A percentile compares a stretch with the other conserved stretches of the same genome.
These are phyloP conservation scores for Chlorella sorokiniana DNA, from an alignment of 139 green algal genomes.

Conservation along the genomic window DNA sequence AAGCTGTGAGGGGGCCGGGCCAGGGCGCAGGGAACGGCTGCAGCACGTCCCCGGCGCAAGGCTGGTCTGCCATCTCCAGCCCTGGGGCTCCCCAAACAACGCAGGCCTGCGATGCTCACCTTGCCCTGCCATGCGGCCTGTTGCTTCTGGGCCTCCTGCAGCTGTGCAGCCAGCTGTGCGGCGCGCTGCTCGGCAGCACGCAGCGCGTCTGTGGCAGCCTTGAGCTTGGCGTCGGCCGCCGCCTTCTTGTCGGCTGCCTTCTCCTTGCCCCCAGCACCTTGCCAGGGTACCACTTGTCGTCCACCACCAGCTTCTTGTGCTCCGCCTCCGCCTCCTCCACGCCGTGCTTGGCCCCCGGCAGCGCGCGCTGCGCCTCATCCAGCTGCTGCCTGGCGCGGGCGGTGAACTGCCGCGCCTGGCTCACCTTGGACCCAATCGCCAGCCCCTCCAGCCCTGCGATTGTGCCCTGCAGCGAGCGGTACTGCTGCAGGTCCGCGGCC, in stretches of 20 bases:
- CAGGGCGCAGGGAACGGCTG: background rate
- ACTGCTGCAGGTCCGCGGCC: background rate
- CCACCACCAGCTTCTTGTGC: background rate
- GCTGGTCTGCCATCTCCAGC: too few species aligned
- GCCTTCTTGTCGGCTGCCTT: slow-evolving; percentile 23
- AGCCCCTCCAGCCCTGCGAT: background rate
- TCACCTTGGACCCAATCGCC: slow-evolving; percentile 1
- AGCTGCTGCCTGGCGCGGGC: background rate
- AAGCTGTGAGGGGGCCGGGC: background rate
- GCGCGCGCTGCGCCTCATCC: slow-evolving; percentile 5
- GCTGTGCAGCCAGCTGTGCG: background rate
- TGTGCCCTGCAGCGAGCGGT: background rate
- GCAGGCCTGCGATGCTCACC: too few species aligned
- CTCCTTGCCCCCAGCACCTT: slow-evolving; percentile 25
- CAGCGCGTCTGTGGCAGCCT: background rate
- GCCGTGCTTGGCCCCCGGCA: background rate
- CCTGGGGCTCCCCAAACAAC: too few species aligned
- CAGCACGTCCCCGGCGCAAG: too few species aligned
- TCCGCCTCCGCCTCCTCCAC: slow-evolving; percentile 7
- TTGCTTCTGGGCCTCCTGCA: slow-evolving; percentile 12
- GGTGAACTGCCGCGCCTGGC: background rate
- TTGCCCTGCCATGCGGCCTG: slow-evolving; percentile 25
- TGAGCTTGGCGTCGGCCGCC: background rate
- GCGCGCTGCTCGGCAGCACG: background rate
- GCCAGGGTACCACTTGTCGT: slow-evolving; percentile 19